Percentiles rank a stretch among this genome's conserved stretches.
Conservation (phyloP, 2,329 filamentous ascomycete species). For the Orbilia blumenaviensis region DNA sequence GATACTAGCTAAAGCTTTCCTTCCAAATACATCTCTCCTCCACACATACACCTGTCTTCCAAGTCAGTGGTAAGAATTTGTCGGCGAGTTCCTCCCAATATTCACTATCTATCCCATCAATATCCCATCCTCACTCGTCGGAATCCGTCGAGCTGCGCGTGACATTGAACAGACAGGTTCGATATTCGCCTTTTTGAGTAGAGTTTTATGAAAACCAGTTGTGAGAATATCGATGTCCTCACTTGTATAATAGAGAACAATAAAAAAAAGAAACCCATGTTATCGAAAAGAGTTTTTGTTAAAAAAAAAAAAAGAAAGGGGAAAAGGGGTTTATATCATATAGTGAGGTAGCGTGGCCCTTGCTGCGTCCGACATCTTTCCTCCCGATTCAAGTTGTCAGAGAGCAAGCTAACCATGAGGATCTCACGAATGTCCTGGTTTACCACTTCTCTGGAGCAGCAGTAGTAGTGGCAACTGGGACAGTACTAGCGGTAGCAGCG, state of each 20-base stretch:
- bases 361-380: not conserved
- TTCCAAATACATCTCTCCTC: slow-evolving; percentile 19
- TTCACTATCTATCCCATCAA: not conserved
- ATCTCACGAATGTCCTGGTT: slow-evolving; percentile 49
- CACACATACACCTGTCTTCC: slow-evolving; percentile 8
- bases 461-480: slow-evolving; percentile 59
- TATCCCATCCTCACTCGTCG: not conserved
- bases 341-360: not conserved
- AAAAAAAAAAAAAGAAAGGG: slow-evolving; percentile 27
- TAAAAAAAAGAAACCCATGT: slow-evolving; percentile 35
- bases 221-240: slow-evolving; percentile 51
- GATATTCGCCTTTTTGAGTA: slow-evolving; percentile 48
- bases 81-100: slow-evolving; percentile 1
- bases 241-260: slow-evolving; percentile 29
- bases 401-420: not conserved
- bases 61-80: slow-evolving; percentile 17
- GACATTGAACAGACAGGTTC: slow-evolving; percentile 52
- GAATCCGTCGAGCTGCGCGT: slow-evolving; percentile 19
- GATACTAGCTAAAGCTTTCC: slow-evolving; percentile 53
- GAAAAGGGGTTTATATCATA: slow-evolving; percentile 7
- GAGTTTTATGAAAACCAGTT: slow-evolving; percentile 21
- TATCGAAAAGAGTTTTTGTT: slow-evolving; percentile 46
- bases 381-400: slow-evolving; percentile 8
- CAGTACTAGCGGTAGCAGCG: slow-evolving; percentile 53
- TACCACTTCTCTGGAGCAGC: slow-evolving; percentile 58